Base-by-base conservation (phyloP, 495 filamentous ascomycete genomes). In the Daldinia caldariorum region DNA sequence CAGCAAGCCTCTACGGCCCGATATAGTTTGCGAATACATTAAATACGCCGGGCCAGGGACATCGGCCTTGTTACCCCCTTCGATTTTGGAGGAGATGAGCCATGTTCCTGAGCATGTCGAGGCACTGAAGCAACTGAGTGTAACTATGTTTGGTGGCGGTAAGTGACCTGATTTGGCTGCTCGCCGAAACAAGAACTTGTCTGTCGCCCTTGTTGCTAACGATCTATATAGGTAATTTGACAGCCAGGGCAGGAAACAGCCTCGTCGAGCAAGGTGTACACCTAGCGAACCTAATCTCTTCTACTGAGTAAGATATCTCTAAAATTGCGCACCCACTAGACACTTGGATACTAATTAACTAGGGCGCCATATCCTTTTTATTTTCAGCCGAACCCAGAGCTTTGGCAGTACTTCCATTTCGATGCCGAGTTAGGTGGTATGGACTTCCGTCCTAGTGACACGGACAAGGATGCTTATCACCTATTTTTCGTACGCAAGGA, bases 341-440 rank as follows among this genome's bases (percentile, higher is more conserved):
- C 26, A 26, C 3, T 26, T 26, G 3, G 6, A 54, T 29, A 31
- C 56, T 67, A 41, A 67, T 31, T 32, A 20, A n/a, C 12, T 4
- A 67, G 16, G 75, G 75, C 20, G 70, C 82, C 58, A 67, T 45
- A 51, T 60, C 77, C 78, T 6, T 18, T 78, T 1, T 74, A 82
- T 61, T 64, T 76, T 45, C 80, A 83, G 39, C 41, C 67, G 0
- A 64, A 79, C 10, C 66, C 34, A 0, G 73, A 82, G 49, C 77
- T 88, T 16, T 89, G 87, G 86, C 67, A 79, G 50, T 87, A 82
- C 63, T 76, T 88, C 31, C 74, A 85, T 65, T 82, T 83, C 71
- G 78, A 86, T 70, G 76, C 81, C 0, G 74, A 79, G 56, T 72
- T 76, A 0, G 79, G 81, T 8, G 80, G 81, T 0, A 72, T 66